Conservation (phyloP, 164 flowering plant species). For the Chimonanthus salicifolius region DNA sequence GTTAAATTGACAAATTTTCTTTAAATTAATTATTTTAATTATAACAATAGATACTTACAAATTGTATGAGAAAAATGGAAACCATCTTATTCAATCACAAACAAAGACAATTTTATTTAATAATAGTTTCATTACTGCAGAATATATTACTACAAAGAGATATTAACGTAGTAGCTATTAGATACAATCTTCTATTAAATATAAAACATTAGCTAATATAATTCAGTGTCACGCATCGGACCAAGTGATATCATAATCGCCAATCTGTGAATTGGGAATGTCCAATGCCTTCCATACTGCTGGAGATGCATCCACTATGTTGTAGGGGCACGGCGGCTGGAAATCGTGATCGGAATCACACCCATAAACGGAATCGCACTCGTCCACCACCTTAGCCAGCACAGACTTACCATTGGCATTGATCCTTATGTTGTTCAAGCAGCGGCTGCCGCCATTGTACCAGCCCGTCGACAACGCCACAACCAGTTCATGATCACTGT, state of each 20-base stretch:
- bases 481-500: background rate
- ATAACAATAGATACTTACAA: no score
- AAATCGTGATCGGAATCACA: background rate
- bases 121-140: no score
- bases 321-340: slow-evolving; percentile 5
- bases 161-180: background rate
- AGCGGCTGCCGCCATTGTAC: background rate
- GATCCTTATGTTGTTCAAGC: background rate
- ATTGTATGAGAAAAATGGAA: background rate
- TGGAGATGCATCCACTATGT: slow-evolving; percentile 7
- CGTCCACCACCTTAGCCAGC: background rate
- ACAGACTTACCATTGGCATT: slow-evolving; percentile 1
- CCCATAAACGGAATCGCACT: background rate
- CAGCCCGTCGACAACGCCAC: slow-evolving; percentile 4
- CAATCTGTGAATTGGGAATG: background rate
- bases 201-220: background rate
- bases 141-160: background rate
- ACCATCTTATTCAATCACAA: background rate
- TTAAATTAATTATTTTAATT: no score
- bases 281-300: slow-evolving; percentile 6
- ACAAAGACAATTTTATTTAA: background rate
- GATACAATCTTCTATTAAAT: background rate
- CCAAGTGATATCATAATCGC: slow-evolving; percentile 1
- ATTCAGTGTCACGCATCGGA: background rate
- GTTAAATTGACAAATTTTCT: no score